Percentiles rank a stretch among this genome's conserved stretches.
phyloP scores from a whole-genome alignment of 208 protist genomes.

The Trypanosomatidae sp. region DNA sequence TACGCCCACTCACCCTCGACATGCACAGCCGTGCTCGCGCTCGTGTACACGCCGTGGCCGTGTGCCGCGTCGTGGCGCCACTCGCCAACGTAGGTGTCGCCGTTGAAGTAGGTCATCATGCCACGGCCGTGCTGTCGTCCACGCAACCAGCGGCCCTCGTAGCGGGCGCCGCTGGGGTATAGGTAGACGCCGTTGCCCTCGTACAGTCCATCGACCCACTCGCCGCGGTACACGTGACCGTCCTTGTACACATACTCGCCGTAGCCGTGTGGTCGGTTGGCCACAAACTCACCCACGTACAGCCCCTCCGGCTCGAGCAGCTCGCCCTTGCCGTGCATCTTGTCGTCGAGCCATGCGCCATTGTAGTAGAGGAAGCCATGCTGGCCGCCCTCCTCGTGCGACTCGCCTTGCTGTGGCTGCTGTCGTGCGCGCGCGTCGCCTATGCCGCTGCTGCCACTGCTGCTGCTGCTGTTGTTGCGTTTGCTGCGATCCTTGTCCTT shows the following conservation, averaged over 20 bases:
- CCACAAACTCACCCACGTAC: conserved; percentile 68
- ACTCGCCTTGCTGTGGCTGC: neutral
- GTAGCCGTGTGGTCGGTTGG: conserved; percentile 66
- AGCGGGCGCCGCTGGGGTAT: conserved; percentile 54
- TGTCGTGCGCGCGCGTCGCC: too few relatives aligned
- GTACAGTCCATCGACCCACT: conserved; percentile 61
- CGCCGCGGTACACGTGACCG: conserved; percentile 84
- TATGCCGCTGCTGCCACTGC: too few relatives aligned
- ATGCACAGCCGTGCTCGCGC: conserved; percentile 16
- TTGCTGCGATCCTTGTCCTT: too few relatives aligned
- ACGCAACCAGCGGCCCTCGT: conserved; percentile 61
- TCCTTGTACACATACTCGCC: conserved; percentile 80
- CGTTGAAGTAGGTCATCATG: conserved; percentile 66
- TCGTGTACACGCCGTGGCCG: conserved; percentile 53
- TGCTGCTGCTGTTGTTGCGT: too few relatives aligned
- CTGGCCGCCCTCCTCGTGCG: conserved; percentile 16
- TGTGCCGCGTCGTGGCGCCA: conserved; percentile 59
- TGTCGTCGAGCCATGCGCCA: conserved; percentile 72
- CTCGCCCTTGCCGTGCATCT: conserved; percentile 68
- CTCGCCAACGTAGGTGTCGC: conserved; percentile 59
- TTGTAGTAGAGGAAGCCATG: conserved; percentile 66
- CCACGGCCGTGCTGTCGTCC: conserved; percentile 60
- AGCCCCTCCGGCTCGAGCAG: conserved; percentile 68
- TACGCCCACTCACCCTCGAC: conserved; percentile 73
- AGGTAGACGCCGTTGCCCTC: conserved; percentile 62